A percentile compares a stretch with the other conserved stretches of the same genome.
These are phyloP conservation scores for Sarocladium strictum DNA, from an alignment of 2,329 filamentous ascomycete species.

Conservation along the genomic window DNA sequence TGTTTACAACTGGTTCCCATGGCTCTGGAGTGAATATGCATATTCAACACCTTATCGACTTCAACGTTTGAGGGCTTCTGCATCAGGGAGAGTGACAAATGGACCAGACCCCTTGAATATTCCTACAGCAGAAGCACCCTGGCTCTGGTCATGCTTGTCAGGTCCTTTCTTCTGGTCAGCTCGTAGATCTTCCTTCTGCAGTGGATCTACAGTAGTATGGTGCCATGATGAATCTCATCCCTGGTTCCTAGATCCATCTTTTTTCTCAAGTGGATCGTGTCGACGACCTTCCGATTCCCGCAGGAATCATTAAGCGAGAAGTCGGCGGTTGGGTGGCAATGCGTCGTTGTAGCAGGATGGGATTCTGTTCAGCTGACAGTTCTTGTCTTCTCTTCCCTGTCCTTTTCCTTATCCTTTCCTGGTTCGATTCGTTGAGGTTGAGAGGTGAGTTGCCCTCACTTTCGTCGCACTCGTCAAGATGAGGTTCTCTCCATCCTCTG, in stretches of 20 bases:
- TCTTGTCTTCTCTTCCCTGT: background rate
- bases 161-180: background rate
- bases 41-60: no score
- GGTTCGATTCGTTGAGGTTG: no score
- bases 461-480: background rate
- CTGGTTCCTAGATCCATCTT: slow-evolving; percentile 2
- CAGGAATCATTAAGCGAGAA: no score
- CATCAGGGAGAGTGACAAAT: no score
- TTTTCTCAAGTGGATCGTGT: background rate
- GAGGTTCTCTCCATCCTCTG: background rate
- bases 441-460: background rate
- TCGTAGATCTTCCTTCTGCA: background rate
- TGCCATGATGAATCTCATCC: background rate
- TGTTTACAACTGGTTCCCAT: no score
- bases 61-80: no score
- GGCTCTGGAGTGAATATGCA: no score
- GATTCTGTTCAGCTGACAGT: background rate
- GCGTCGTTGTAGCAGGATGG: no score
- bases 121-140: no score
- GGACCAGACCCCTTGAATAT: no score
- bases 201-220: background rate
- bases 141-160: background rate
- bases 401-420: no score
- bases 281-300: background rate
- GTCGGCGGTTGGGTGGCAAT: no score